Evolutionary conservation across 1,139 yeast genomes (phyloP).

Genomic region (Geotrichum europaeum): DNA sequence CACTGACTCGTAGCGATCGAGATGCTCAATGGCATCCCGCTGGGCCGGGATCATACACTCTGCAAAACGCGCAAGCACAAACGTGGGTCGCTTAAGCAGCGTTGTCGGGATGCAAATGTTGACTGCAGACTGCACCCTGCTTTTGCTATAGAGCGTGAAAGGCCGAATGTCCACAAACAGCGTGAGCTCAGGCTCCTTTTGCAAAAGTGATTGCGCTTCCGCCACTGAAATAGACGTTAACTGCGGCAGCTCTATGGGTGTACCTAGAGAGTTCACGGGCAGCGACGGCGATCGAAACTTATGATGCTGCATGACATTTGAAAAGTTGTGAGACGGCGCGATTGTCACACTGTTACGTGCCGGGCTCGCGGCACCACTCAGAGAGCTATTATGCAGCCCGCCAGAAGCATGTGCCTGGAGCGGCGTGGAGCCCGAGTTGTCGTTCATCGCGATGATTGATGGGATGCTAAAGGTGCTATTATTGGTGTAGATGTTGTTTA

Average conservation of each 20-base stretch:
- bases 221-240: slow-evolving; percentile 5
- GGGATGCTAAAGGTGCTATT: neutral
- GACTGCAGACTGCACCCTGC: slow-evolving; percentile 51
- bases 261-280: slow-evolving; percentile 19
- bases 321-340: neutral
- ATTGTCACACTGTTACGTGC: neutral
- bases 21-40: slow-evolving; percentile 29
- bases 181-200: neutral
- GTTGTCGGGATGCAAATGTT: slow-evolving; percentile 77
- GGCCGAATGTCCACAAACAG: slow-evolving; percentile 62
- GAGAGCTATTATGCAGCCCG: neutral
- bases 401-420: neutral
- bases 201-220: slow-evolving; percentile 6
- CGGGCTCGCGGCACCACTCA: neutral
- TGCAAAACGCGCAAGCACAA: slow-evolving; percentile 50
- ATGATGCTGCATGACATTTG: slow-evolving; percentile 9
- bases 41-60: slow-evolving; percentile 47
- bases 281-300: slow-evolving; percentile 24
- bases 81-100: slow-evolving; percentile 60
- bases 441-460: neutral
- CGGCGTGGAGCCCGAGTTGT: neutral
- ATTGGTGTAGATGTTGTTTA: neutral
- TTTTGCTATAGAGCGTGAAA: slow-evolving; percentile 51
- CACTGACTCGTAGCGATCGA: slow-evolving; percentile 32
- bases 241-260: slow-evolving; percentile 17